These are phyloP conservation scores for Plasmodium fragile DNA, from an alignment of 169 alveolate genomes.

Conservation along the genomic window DNA sequence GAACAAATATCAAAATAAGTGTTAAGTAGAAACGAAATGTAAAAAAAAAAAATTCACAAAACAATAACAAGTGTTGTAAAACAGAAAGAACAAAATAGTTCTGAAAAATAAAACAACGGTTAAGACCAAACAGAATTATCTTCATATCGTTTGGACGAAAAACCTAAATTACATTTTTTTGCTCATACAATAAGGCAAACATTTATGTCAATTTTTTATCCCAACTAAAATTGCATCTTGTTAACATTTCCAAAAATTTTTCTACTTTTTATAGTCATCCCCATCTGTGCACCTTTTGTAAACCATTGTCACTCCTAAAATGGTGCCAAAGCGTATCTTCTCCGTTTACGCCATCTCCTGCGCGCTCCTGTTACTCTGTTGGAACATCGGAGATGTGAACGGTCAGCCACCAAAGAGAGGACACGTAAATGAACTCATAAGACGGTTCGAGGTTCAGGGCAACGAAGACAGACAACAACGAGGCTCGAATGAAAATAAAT, in stretches of 20 bases:
- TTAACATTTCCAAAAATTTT: neutral
- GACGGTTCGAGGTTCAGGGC: neutral
- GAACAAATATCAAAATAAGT: neutral
- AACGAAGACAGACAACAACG: neutral
- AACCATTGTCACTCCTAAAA: neutral
- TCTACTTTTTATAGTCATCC: neutral
- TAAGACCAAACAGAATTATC: neutral
- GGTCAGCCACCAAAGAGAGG: slow-evolving; percentile 2
- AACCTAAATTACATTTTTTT: neutral
- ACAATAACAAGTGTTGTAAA: neutral
- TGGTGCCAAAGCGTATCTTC: slow-evolving; percentile 8
- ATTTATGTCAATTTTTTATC: neutral
- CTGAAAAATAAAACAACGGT: neutral
- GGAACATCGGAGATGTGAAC: slow-evolving; percentile 25
- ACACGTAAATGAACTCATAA: slow-evolving; percentile 22
- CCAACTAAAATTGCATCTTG: neutral
- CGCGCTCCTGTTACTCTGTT: neutral
- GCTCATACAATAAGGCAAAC: neutral
- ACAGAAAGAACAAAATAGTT: neutral
- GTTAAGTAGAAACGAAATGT: neutral
- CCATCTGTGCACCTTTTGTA: neutral
- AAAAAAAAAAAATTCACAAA: neutral
- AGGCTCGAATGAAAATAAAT: neutral
- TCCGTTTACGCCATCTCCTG: neutral
- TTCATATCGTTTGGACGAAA: neutral